Evolutionary conservation across 306 rosid species (phyloP).

Genomic region (Oemleria cerasiformis): DNA sequence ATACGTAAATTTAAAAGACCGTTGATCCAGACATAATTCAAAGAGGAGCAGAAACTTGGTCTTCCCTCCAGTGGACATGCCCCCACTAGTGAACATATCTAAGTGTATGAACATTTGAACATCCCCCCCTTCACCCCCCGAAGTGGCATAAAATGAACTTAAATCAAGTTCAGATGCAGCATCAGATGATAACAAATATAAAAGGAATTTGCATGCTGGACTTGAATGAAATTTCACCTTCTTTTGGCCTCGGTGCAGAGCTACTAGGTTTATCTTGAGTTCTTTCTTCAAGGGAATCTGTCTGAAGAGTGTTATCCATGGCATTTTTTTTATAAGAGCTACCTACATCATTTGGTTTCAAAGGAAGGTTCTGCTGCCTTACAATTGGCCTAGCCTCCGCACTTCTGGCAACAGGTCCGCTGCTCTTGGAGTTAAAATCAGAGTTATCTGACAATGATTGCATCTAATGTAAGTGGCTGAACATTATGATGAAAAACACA

Average conservation of each 20-base stretch:
- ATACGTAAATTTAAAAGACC: background rate
- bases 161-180: background rate
- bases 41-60: background rate
- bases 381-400: constrained; percentile 32
- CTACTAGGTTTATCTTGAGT: constrained; percentile 68
- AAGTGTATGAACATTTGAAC: background rate
- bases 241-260: constrained; percentile 79
- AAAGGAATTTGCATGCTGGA: constrained; percentile 4
- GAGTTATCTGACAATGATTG: constrained; percentile 40
- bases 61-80: background rate
- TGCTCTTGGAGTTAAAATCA: constrained; percentile 34
- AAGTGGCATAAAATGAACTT: background rate
- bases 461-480: background rate
- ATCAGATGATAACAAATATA: constrained; percentile 5
- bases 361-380: constrained; percentile 32
- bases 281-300: constrained; percentile 34
- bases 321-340: constrained; percentile 12
- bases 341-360: constrained; percentile 27
- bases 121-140: background rate
- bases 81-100: background rate
- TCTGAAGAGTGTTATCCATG: constrained; percentile 23
- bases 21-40: background rate
- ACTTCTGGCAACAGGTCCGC: constrained; percentile 33
- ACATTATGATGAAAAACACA: constrained; percentile 4
- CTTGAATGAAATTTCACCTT: constrained; percentile 50